A percentile compares a stretch with the other conserved stretches of the same genome.
phyloP scores from a whole-genome alignment of 2,329 filamentous ascomycete genomes.

The Penicillium sp. region DNA sequence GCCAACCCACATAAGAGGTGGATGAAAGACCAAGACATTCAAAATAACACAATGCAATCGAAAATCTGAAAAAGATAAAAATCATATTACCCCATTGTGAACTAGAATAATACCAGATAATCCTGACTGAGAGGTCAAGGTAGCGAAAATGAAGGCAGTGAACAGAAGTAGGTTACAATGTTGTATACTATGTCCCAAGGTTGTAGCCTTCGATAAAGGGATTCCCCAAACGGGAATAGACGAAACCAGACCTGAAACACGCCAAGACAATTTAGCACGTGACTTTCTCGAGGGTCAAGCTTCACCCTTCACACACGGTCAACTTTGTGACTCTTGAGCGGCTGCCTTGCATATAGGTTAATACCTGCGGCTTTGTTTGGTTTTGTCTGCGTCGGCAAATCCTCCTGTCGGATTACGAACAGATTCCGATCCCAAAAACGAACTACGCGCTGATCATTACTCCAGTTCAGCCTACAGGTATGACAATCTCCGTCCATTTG shows the following conservation, averaged over 20 bases:
- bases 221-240: constrained; percentile 17
- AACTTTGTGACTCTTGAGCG: constrained; percentile 8
- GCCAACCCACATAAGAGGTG: constrained; percentile 1
- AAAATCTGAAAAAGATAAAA: neutral
- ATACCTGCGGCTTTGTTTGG: constrained; percentile 9
- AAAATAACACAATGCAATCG: neutral
- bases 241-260: constrained; percentile 31
- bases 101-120: neutral
- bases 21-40: constrained; percentile 1
- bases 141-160: neutral
- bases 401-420: neutral
- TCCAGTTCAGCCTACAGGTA: constrained; percentile 19
- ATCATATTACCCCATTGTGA: neutral
- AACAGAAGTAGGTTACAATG: neutral
- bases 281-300: constrained; percentile 12
- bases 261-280: constrained; percentile 11
- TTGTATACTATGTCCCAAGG: no score
- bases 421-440: neutral
- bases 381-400: neutral
- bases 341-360: constrained; percentile 3
- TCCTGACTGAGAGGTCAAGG: no score
- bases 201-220: neutral
- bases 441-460: constrained; percentile 26
- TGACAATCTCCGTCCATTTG: constrained; percentile 17
- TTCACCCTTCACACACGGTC: constrained; percentile 18